These are phyloP conservation scores for Lactarius tabidus DNA, from an alignment of 768 basidiomycete species.

Conservation along the genomic window DNA sequence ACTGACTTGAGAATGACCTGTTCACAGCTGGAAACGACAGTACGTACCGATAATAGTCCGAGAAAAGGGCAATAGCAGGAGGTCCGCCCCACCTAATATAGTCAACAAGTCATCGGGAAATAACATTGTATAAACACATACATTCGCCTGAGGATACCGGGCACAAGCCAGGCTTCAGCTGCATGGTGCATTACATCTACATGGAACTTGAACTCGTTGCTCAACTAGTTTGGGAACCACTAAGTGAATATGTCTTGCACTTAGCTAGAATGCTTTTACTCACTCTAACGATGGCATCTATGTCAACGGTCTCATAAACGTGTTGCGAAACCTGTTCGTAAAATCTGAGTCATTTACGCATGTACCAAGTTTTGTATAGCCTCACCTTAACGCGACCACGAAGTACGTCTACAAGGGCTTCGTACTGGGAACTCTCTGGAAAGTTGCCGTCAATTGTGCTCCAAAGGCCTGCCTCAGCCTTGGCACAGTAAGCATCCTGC, in stretches of 20 bases:
- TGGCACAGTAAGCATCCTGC: constrained; percentile 70
- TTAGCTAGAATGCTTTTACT: constrained; percentile 25
- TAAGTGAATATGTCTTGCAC: neutral
- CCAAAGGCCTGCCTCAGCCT: constrained; percentile 48
- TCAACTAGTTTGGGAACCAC: constrained; percentile 41
- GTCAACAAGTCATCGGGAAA: constrained; percentile 3
- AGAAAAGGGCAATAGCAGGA: constrained; percentile 79
- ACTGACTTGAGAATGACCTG: constrained; percentile 1
- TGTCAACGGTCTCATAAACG: constrained; percentile 73
- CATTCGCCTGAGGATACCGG: constrained; percentile 65
- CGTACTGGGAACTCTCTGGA: constrained; percentile 70
- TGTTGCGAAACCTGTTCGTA: constrained; percentile 52
- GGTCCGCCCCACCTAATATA: constrained; percentile 49
- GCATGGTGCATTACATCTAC: constrained; percentile 78
- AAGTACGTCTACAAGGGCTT: constrained; percentile 76
- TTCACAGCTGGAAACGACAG: neutral
- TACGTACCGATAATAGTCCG: constrained; percentile 42
- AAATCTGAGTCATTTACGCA: neutral
- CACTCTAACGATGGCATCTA: constrained; percentile 68
- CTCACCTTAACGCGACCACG: constrained; percentile 80
- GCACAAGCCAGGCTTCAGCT: constrained; percentile 78
- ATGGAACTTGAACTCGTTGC: constrained; percentile 82
- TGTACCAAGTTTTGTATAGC: neutral
- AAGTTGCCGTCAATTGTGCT: constrained; percentile 42
- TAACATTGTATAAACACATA: constrained; percentile 37